Conservation (phyloP, 106 monocot species). For the Xerophyta viscosa region DNA sequence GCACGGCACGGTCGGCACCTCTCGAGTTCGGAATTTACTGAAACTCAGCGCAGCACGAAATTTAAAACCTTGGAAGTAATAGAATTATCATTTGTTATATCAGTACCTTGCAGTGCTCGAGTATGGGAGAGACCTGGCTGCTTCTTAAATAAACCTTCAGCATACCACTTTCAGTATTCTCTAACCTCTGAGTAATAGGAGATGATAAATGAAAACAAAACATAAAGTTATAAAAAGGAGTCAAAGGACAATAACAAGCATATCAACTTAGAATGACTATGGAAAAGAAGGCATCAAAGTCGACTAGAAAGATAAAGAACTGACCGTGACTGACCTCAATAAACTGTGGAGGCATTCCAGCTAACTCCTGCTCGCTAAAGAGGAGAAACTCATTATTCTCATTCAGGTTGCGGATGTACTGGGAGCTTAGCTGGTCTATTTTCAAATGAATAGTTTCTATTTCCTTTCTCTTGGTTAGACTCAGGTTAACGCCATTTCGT, state of each 20-base stretch:
- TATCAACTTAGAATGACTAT: too few relatives aligned
- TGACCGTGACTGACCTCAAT: constrained; percentile 44
- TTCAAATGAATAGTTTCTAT: constrained; percentile 59
- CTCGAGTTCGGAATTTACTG: too few relatives aligned
- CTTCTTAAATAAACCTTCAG: constrained; percentile 61
- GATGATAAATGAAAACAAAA: neutral
- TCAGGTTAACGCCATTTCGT: constrained; percentile 70
- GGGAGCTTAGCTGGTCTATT: constrained; percentile 67
- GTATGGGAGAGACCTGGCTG: constrained; percentile 76
- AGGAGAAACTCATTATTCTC: constrained; percentile 49
- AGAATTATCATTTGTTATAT: neutral
- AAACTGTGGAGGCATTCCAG: constrained; percentile 79
- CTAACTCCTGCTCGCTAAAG: constrained; percentile 57
- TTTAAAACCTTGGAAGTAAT: neutral
- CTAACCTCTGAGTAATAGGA: constrained; percentile 50
- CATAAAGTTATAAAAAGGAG: neutral
- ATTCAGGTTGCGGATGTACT: constrained; percentile 66
- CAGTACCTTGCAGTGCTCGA: constrained; percentile 90
- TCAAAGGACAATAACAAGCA: neutral
- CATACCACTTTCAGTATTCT: constrained; percentile 52
- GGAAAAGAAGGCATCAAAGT: too few relatives aligned
- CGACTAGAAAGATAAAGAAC: too few relatives aligned
- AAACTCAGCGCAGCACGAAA: too few relatives aligned
- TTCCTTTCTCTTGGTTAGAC: constrained; percentile 64
- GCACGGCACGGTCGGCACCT: too few relatives aligned